Conservation (phyloP, 2,329 filamentous ascomycete species). For the Botrytis galanthina region DNA sequence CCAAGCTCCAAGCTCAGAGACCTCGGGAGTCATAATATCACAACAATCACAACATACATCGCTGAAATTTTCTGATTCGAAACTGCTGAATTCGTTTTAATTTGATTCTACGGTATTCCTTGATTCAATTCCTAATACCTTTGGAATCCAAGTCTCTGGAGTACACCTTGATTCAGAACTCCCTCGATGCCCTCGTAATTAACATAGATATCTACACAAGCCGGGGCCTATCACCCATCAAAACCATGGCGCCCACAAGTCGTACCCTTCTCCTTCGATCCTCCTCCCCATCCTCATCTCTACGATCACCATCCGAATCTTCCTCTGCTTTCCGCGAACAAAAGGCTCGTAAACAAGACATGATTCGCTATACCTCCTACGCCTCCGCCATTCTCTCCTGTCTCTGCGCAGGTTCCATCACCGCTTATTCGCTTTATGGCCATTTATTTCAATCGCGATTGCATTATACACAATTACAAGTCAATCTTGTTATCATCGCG, state of each 20-base stretch:
- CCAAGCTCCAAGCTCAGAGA: not conserved
- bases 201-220: conserved; percentile 1
- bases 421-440: conserved; percentile 90
- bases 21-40: not conserved
- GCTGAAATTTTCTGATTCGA: not conserved
- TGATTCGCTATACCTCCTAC: conserved; percentile 48
- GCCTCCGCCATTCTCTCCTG: conserved; percentile 53
- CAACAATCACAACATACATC: not conserved
- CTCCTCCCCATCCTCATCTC: conserved; percentile 12
- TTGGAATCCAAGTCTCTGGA: not conserved
- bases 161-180: not conserved
- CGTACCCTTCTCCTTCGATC: conserved; percentile 14
- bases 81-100: no score
- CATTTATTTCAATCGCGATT: conserved; percentile 84
- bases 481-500: conserved; percentile 85
- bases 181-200: conserved; percentile 1
- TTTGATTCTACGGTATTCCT: not conserved
- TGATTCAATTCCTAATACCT: not conserved
- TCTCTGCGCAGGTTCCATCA: conserved; percentile 86
- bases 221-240: not conserved
- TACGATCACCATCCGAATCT: not conserved
- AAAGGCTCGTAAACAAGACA: conserved; percentile 28
- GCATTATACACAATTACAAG: conserved; percentile 85
- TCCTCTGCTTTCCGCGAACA: conserved; percentile 1
- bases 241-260: conserved; percentile 17